Evolutionary conservation across 306 rosid genomes (phyloP).

Genomic region (Fagus crenata): DNA sequence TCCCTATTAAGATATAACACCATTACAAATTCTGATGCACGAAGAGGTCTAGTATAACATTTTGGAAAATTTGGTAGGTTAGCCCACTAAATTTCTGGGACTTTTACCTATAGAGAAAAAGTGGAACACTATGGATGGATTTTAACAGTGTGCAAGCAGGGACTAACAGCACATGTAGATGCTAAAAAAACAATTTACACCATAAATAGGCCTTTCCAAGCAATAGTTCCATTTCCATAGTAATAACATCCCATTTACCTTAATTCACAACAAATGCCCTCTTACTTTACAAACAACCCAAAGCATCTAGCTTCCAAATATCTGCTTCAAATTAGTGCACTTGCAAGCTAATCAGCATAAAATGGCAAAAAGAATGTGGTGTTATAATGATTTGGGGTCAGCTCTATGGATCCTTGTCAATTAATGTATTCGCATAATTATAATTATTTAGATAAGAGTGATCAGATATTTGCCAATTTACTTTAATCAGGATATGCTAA

Average conservation of each 20-base stretch:
- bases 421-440: neutral
- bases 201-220: neutral
- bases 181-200: neutral
- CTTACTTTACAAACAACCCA: slow-evolving; percentile 7
- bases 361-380: neutral
- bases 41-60: neutral
- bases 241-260: neutral
- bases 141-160: neutral
- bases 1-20: neutral
- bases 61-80: neutral
- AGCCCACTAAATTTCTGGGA: neutral
- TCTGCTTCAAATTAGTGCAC: neutral
- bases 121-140: neutral
- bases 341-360: neutral
- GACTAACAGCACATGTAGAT: neutral
- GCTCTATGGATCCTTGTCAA: neutral
- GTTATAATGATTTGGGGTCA: neutral
- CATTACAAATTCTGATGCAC: neutral
- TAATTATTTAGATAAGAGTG: neutral
- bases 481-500: too few species aligned
- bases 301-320: neutral
- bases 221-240: neutral
- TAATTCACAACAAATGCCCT: neutral
- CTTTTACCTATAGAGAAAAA: neutral
- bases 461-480: neutral